Evolutionary conservation across 176 grass and related monocot genomes (phyloP).

Genomic region (Olyra latifolia): DNA sequence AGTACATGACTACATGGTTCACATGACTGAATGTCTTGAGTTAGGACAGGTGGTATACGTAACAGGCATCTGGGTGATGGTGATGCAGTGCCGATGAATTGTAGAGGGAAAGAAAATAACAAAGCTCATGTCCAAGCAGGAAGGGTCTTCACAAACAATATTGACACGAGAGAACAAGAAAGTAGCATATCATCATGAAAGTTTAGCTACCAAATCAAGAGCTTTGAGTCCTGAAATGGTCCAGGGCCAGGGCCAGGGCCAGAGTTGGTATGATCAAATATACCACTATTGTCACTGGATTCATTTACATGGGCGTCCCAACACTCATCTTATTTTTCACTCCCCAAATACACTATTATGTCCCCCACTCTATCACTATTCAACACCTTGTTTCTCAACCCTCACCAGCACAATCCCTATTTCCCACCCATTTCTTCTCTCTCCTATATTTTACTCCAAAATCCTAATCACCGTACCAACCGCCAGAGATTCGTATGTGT

Average conservation of each 20-base stretch:
- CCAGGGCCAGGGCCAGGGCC: background rate
- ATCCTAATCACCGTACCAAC: no score
- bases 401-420: no score
- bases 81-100: background rate
- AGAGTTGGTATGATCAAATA: background rate
- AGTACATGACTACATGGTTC: background rate
- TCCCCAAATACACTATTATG: no score
- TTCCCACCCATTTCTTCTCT: no score
- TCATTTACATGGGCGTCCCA: background rate
- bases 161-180: background rate
- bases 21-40: background rate
- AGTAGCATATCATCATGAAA: background rate
- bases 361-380: no score
- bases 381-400: no score
- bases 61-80: background rate
- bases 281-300: background rate
- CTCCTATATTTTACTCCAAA: no score
- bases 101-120: background rate
- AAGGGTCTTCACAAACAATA: background rate
- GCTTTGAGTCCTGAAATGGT: slow-evolving; percentile 1
- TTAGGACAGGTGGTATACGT: background rate
- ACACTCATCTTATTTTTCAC: no score
- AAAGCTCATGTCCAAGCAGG: background rate
- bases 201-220: background rate
- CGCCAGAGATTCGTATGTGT: no score